Base-by-base conservation (phyloP, 371 early-diverging fungal genomes). In the Rhizomucor pusillus region DNA sequence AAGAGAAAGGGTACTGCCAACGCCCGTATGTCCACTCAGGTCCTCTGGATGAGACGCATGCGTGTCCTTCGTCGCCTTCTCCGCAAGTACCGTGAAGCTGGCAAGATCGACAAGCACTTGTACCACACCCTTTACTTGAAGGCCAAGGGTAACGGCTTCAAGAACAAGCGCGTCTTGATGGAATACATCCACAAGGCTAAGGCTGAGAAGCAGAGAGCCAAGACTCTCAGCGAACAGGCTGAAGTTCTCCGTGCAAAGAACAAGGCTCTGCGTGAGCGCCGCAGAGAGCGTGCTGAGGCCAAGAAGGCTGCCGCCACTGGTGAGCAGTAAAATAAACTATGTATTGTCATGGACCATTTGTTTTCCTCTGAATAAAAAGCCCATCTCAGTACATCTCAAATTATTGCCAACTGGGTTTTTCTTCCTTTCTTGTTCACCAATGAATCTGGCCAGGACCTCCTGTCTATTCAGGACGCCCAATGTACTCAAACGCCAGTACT, bases 91-190 rank as follows among this genome's bases (percentile, higher is more conserved):
- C 87, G 99, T 60, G 97, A 93, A 72, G 79, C 90, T 60, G 94
- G 93, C 69, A 96, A 98, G 87, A 97, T 99, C 74, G 94, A 98
- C 87, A 86, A 90, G 78, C 97, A 97, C 87, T 81, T 99, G 63
- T 97, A 99, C 91, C 97, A 94, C 83, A 79, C 78, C 64, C 88
- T 98, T 53, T 98, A 99, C 90, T 76, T 95, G 71, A 98, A 99
- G 88, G 81, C 95, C 65, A 99, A 99, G 95, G 99, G 99, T 92
- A 99, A 98, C 85, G 93, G 95, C 63, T 99, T 99, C 91, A 99
- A 99, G 95, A 99, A 97, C 96, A 96, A 96, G 91, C 94, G 97
- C 75, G 96, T 97, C 69, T 81, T 99, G 65, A 96, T 96, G 92
- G 99, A 99, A 85, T 89, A 90, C 87, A 99, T 99, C 82, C 93